These are phyloP conservation scores for Metroxylon sagu DNA, from an alignment of 176 grass and related monocot species.

Conservation along the genomic window DNA sequence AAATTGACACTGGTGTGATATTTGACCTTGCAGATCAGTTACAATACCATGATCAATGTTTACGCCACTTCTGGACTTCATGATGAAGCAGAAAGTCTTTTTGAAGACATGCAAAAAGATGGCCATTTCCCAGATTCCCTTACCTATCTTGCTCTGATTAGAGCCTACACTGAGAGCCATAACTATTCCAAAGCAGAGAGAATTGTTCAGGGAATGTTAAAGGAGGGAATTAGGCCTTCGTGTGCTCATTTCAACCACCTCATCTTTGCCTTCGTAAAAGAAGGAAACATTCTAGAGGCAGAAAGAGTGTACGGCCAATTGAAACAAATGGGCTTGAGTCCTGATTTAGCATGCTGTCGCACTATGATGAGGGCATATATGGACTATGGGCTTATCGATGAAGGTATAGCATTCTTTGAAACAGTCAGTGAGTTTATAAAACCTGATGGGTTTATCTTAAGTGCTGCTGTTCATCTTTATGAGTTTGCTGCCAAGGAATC, in stretches of 20 bases:
- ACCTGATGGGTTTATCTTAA: slow-evolving; percentile 72
- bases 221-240: slow-evolving; percentile 30
- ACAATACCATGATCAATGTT: slow-evolving; percentile 77
- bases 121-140: slow-evolving; percentile 43
- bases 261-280: slow-evolving; percentile 60
- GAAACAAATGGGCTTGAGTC: slow-evolving; percentile 30
- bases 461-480: slow-evolving; percentile 64
- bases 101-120: slow-evolving; percentile 52
- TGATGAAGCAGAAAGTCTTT: slow-evolving; percentile 39
- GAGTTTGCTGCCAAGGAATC: slow-evolving; percentile 38
- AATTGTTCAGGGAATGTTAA: slow-evolving; percentile 45
- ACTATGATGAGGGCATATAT: slow-evolving; percentile 74
- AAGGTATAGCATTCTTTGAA: slow-evolving; percentile 64
- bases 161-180: slow-evolving; percentile 40
- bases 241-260: slow-evolving; percentile 69
- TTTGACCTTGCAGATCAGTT: slow-evolving; percentile 65
- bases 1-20: neutral
- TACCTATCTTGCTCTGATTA: slow-evolving; percentile 54
- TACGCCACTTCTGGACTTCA: slow-evolving; percentile 56
- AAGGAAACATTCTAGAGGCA: slow-evolving; percentile 42
- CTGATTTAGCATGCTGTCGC: slow-evolving; percentile 59
- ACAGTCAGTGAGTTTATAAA: slow-evolving; percentile 25
- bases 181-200: slow-evolving; percentile 45
- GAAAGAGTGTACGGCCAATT: slow-evolving; percentile 45
- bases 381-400: slow-evolving; percentile 36